Base-by-base conservation (phyloP, 202 grass and related monocot species). In the Bolboschoenoplectus hybrid region DNA sequence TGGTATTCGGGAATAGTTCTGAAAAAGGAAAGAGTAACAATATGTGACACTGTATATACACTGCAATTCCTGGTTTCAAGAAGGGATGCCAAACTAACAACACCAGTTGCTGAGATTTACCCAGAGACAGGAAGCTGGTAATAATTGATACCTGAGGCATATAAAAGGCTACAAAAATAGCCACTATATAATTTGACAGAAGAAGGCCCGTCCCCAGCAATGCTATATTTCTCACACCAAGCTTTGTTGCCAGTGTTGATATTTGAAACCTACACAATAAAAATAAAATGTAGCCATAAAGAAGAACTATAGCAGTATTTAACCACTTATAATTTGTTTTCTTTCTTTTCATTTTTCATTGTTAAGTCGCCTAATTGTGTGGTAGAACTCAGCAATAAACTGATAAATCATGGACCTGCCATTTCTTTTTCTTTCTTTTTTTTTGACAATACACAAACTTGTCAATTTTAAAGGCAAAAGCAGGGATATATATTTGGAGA, bases 171-270 rank as follows among this genome's bases (percentile, higher is more conserved):
- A 90, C 88, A 87, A 11, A 49, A 94, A 97, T 92, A 88, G 97
- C 97, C 82, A 85, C 87, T 86, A 97, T 9, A 91, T 99, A 99
- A 80, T 99, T 99, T 84, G 87, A 86, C 80, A 99, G 19, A 70
- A 99, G 82, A 85, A 97, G 90, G 80, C 92, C 90, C 60, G 93
- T 92, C 67, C 97, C 97, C 91, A 99, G 92, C 49, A 97, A 97
- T 34, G 93, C 92, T 70, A 99, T 99, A 58, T 99, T 99, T 86
- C 93, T 99, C 80, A 99, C 97, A 91, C 97, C 97, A 89, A 99
- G 97, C 50, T 93, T 99, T 78, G 97, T 99, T 16, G 92, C 93
- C 88, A 99, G 89, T 34, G 97, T 99, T 90, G 93, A 99, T 91
- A 99, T 99, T 86, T 97, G 86, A 63, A 89, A 99, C 79, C 93